Evolutionary conservation across 805 yeast genomes (phyloP).

Genomic region (Candida pseudoglaebosa): DNA sequence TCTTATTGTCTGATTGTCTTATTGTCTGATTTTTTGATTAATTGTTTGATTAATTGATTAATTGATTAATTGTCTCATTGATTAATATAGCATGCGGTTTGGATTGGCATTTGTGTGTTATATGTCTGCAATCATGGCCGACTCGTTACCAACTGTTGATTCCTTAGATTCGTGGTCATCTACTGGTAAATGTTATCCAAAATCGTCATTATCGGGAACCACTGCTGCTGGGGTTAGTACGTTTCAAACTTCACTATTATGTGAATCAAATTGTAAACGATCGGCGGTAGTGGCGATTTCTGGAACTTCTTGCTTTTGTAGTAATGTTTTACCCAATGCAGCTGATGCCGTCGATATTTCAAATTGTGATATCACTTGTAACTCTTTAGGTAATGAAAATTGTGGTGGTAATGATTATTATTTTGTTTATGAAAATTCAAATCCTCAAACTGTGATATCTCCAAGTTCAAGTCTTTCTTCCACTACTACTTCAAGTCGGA

Average conservation of each 20-base stretch:
- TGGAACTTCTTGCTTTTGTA: conserved; percentile 40
- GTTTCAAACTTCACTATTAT: conserved; percentile 58
- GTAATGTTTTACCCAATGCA: conserved; percentile 28
- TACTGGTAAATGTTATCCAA: conserved; percentile 9
- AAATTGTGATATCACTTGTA: conserved; percentile 29
- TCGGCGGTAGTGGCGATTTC: conserved; percentile 32
- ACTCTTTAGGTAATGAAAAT: conserved; percentile 32
- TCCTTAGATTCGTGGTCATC: conserved; percentile 9
- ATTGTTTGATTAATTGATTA: not conserved
- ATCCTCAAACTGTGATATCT: conserved; percentile 19
- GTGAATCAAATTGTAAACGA: conserved; percentile 50
- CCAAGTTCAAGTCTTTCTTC: conserved; percentile 9
- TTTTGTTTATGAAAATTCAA: conserved; percentile 23
- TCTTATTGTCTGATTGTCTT: no score
- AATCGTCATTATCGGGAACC: conserved; percentile 5
- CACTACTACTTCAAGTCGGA: conserved; percentile 7
- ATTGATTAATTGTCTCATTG: no score
- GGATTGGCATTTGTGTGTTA: not conserved
- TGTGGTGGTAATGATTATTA: conserved; percentile 38
- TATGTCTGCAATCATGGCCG: not conserved
- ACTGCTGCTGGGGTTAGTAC: conserved; percentile 43
- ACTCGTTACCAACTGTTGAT: conserved; percentile 2
- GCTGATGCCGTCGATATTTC: conserved; percentile 21
- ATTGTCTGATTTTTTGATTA: not conserved
- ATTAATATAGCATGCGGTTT: not conserved